Evolutionary conservation across 164 flowering plant species (phyloP).

Genomic region (Tetrastigma voinierianum): DNA sequence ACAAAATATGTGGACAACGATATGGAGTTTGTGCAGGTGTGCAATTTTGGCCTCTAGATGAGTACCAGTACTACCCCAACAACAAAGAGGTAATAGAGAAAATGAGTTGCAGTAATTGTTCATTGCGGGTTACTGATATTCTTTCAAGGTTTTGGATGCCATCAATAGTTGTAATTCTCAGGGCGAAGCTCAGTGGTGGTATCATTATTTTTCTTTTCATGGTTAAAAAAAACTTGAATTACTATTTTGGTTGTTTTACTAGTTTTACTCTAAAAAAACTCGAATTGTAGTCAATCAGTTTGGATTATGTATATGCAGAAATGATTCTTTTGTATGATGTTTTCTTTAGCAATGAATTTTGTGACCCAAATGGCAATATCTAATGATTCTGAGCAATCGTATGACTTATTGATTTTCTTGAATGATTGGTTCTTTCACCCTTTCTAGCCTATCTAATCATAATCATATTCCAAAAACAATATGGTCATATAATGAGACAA

Average conservation of each 20-base stretch:
- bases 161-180: conserved; percentile 10
- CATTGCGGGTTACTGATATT: conserved; percentile 3
- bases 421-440: too few species aligned
- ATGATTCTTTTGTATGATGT: conserved; percentile 10
- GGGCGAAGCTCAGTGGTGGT: conserved; percentile 24
- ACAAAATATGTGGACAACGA: conserved; percentile 83
- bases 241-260: conserved; percentile 7
- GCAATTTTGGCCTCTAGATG: conserved; percentile 87
- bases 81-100: conserved; percentile 12
- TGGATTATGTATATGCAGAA: conserved; percentile 13
- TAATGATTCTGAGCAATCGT: too few species aligned
- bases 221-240: conserved; percentile 9
- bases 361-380: neutral
- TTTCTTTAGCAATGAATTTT: neutral
- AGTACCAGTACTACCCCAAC: conserved; percentile 2
- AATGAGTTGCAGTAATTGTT: conserved; percentile 8
- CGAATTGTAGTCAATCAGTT: conserved; percentile 4
- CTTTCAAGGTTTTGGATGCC: conserved; percentile 3
- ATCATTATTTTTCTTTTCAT: conserved; percentile 8
- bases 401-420: too few species aligned
- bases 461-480: neutral
- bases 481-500: neutral
- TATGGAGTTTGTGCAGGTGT: conserved; percentile 87
- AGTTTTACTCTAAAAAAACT: too few species aligned
- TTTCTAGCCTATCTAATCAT: neutral